A percentile compares a stretch with the other conserved stretches of the same genome.
These are phyloP conservation scores for Lenwebbia sp. DNA, from an alignment of 345 rosid genomes.

Conservation along the genomic window DNA sequence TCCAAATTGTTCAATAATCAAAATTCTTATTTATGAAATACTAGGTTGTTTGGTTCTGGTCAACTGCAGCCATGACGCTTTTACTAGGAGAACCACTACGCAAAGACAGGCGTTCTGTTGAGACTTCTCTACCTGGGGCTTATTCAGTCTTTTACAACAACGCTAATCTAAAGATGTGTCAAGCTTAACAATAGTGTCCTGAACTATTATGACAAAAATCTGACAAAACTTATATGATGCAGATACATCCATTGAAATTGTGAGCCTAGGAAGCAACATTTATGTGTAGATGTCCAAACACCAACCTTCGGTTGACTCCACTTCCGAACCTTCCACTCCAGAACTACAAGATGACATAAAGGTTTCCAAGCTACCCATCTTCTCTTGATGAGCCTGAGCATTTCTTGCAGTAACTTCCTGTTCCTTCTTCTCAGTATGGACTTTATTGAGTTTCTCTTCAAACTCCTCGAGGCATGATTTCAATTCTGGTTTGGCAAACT, in stretches of 20 bases:
- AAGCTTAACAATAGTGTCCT: neutral
- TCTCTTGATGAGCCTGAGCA: conserved; percentile 68
- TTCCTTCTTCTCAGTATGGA: conserved; percentile 85
- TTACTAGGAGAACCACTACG: neutral
- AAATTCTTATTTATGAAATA: neutral
- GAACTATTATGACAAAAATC: neutral
- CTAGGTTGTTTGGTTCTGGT: neutral
- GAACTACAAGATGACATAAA: conserved; percentile 21
- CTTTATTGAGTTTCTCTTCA: conserved; percentile 86
- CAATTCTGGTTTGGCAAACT: conserved; percentile 92
- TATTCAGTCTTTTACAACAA: neutral
- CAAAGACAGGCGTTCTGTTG: neutral
- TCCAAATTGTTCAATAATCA: neutral
- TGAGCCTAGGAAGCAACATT: neutral
- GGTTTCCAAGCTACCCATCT: conserved; percentile 33
- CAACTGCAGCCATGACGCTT: neutral
- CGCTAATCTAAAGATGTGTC: neutral
- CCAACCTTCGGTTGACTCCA: conserved; percentile 48
- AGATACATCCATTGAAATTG: neutral
- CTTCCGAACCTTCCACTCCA: conserved; percentile 33
- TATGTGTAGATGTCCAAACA: neutral
- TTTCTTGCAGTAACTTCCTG: conserved; percentile 89
- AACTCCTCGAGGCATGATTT: conserved; percentile 88
- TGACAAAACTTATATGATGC: neutral
- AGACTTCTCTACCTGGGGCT: neutral